Percentiles rank a stretch among this genome's conserved stretches.
These are phyloP conservation scores for Lactarius hengduanensis DNA, from an alignment of 768 basidiomycete species.

Conservation along the genomic window DNA sequence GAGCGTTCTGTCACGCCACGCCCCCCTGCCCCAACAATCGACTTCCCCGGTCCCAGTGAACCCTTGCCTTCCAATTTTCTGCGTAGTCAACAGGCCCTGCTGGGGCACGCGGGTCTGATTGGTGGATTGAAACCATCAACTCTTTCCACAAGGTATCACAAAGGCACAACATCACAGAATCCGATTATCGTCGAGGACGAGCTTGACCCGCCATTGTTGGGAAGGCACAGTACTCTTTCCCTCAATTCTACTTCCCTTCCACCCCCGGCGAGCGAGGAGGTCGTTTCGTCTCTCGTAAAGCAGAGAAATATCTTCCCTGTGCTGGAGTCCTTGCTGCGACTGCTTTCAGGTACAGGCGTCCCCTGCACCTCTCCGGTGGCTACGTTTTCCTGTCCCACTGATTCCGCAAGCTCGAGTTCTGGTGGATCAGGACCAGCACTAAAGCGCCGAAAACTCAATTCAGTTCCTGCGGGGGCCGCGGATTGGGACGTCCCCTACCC, in stretches of 20 bases:
- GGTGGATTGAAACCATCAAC: constrained; percentile 60
- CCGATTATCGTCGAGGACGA: constrained; percentile 74
- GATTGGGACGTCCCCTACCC: constrained; percentile 88
- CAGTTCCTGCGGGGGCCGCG: constrained; percentile 73
- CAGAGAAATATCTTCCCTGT: constrained; percentile 70
- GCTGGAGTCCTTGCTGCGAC: constrained; percentile 57
- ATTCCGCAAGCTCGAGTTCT: constrained; percentile 8
- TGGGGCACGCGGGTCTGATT: constrained; percentile 71
- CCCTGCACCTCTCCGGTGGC: constrained; percentile 1
- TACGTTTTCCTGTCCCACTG: constrained; percentile 6
- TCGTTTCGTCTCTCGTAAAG: constrained; percentile 55
- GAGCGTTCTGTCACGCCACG: constrained; percentile 45
- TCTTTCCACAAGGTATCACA: constrained; percentile 42
- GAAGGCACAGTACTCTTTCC: constrained; percentile 31
- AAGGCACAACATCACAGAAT: constrained; percentile 56
- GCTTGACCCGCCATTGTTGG: constrained; percentile 35
- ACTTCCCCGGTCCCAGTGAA: constrained; percentile 58
- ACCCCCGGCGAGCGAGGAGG: constrained; percentile 54
- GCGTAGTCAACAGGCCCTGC: constrained; percentile 67
- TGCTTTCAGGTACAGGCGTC: constrained; percentile 44
- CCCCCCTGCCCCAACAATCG: constrained; percentile 53
- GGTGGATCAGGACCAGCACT: constrained; percentile 32
- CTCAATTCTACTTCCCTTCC: constrained; percentile 47
- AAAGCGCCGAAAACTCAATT: constrained; percentile 63
- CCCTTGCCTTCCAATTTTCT: constrained; percentile 67